Percentiles rank a stretch among this genome's conserved stretches.
These are phyloP conservation scores for Stentor roeselii DNA, from an alignment of 73 alveolate genomes.

Conservation along the genomic window DNA sequence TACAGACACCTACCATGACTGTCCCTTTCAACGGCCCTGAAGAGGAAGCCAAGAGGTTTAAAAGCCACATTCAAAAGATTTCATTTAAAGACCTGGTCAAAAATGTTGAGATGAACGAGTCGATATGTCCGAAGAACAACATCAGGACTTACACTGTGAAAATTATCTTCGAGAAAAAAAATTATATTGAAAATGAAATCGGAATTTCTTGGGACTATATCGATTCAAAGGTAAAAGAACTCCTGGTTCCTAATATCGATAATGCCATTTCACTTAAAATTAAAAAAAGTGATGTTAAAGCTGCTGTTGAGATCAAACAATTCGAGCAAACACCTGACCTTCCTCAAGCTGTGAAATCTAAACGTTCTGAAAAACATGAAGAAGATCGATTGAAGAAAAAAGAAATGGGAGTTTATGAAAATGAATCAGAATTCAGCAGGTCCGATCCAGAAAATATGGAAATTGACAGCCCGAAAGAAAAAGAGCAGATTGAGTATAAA, in stretches of 20 bases:
- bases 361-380: constrained; percentile 50
- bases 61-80: constrained; percentile 78
- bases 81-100: constrained; percentile 78
- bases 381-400: constrained; percentile 46
- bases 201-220: constrained; percentile 53
- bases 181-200: constrained; percentile 67
- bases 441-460: constrained; percentile 5
- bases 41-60: constrained; percentile 76
- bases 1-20: constrained; percentile 94
- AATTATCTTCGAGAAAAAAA: constrained; percentile 68
- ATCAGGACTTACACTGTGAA: constrained; percentile 72
- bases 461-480: background rate
- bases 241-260: constrained; percentile 67
- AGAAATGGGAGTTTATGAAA: constrained; percentile 53
- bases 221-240: constrained; percentile 52
- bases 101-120: constrained; percentile 71
- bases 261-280: constrained; percentile 65
- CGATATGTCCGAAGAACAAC: constrained; percentile 51
- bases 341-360: constrained; percentile 30
- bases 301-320: constrained; percentile 53
- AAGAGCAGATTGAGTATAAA: constrained; percentile 26
- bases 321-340: constrained; percentile 39
- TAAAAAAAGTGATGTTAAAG: constrained; percentile 62
- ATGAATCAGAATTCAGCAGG: constrained; percentile 42
- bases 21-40: constrained; percentile 57